Percentiles rank a stretch among this genome's conserved stretches.
These are phyloP conservation scores for Neoboletus subvelutipes DNA, from an alignment of 768 basidiomycete genomes.

Conservation along the genomic window DNA sequence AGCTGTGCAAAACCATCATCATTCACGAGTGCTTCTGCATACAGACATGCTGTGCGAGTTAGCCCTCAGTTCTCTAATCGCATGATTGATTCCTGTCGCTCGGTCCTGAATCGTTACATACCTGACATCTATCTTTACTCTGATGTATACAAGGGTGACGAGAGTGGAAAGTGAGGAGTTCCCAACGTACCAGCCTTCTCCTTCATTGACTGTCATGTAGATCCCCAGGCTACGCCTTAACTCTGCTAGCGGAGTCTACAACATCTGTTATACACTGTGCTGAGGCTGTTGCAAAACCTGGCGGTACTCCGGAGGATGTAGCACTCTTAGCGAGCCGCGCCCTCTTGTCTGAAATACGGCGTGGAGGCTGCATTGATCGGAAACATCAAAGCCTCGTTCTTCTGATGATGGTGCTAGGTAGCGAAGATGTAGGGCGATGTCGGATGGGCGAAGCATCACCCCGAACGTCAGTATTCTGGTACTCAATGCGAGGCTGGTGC, in stretches of 20 bases:
- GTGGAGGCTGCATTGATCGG: conserved; percentile 88
- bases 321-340: conserved; percentile 78
- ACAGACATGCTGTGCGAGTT: conserved; percentile 92
- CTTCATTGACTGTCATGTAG: conserved; percentile 38
- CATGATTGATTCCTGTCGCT: conserved; percentile 93
- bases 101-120: conserved; percentile 92
- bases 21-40: background rate
- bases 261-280: conserved; percentile 86
- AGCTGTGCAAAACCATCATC: background rate
- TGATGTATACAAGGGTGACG: conserved; percentile 96
- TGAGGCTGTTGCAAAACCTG: conserved; percentile 81
- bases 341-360: conserved; percentile 73
- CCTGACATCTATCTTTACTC: conserved; percentile 98
- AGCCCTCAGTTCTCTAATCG: conserved; percentile 97
- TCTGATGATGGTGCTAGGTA: conserved; percentile 92
- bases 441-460: conserved; percentile 80
- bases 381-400: conserved; percentile 86
- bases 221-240: conserved; percentile 95
- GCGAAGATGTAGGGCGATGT: conserved; percentile 93
- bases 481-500: background rate
- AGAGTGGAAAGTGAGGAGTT: conserved; percentile 89
- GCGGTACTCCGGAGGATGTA: conserved; percentile 89
- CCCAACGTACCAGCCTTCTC: background rate
- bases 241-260: conserved; percentile 87
- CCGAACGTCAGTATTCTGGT: conserved; percentile 63